Base-by-base conservation (phyloP, 768 basidiomycete species). In the Mycena amicta region DNA sequence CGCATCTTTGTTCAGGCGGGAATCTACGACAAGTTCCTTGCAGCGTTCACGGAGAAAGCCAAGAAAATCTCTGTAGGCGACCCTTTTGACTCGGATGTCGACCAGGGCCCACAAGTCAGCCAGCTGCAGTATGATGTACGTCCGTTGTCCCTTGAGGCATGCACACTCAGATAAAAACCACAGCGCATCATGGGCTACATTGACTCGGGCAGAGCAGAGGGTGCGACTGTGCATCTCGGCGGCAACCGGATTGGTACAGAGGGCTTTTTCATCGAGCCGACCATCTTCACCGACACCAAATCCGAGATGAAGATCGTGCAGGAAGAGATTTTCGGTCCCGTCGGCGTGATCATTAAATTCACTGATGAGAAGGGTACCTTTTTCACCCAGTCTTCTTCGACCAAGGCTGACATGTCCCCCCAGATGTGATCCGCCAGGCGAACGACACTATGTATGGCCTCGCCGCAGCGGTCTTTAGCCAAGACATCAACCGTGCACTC, bases 401-500 rank as follows among this genome's bases (percentile, higher is more conserved):
- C 41, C 20, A 31, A 18, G 13, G 22, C 22, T 50, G 26, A 62
- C 52, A 11, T 46, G 54, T 37, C 22, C 0, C 1, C 50, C 53
- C 49, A 62, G 85, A 87, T 53, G 82, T 78, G 31, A 68, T 86
- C 56, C 71, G 71, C 39, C 76, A 80, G 68, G 93, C 90, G 40
- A 95, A 95, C 75, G 84, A 93, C 69, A 86, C 88, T 0, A 62
- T 77, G 50, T 92, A 92, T 73, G 93, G 93, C 40, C 82, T 94
- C 27, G 91, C 89, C 5, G 84, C 87, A 2, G 86, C 89, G 6
- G 82, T 95, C 55, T 92, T 91, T 77, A 82, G 88, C 46, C 74
- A 80, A 66, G 79, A 93, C 75, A 71, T 90, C 70, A 82, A 76
- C 52, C 79, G 87, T 30, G 91, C 88, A 2, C 74, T 93, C 56